Conservation (phyloP, 805 yeast species). For the Candida succiphila region DNA sequence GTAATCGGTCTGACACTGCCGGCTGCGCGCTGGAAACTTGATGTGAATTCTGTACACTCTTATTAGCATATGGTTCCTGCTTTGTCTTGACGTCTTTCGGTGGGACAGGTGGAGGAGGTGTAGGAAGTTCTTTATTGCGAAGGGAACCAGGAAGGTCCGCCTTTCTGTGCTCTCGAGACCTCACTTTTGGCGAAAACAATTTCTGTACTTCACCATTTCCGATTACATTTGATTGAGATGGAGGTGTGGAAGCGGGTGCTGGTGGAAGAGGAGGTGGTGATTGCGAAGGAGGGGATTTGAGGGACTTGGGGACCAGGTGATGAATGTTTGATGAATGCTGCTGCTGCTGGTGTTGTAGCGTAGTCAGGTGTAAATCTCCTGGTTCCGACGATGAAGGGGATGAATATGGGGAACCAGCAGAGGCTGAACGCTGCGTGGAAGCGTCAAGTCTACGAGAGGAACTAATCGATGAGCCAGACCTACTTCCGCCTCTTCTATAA, state of each 20-base stretch:
- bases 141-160: too few relatives aligned
- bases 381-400: slow-evolving; percentile 1
- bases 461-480: not conserved
- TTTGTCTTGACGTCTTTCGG: slow-evolving; percentile 1
- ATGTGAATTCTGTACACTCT: too few relatives aligned
- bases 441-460: too few relatives aligned
- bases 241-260: slow-evolving; percentile 3
- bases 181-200: too few relatives aligned
- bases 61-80: slow-evolving; percentile 5
- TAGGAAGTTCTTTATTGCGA: slow-evolving; percentile 7
- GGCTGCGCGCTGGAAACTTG: too few relatives aligned
- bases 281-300: slow-evolving; percentile 4
- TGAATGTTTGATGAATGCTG: not conserved
- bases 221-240: too few relatives aligned
- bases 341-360: slow-evolving; percentile 1
- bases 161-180: too few relatives aligned
- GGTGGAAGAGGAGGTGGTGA: slow-evolving; percentile 1
- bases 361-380: too few relatives aligned
- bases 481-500: slow-evolving; percentile 28
- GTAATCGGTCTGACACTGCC: too few relatives aligned
- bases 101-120: not conserved
- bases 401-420: not conserved
- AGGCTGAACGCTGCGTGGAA: not conserved
- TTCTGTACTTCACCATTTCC: too few relatives aligned
- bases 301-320: not conserved